Evolutionary conservation across 2,329 filamentous ascomycete genomes (phyloP).

Genomic region (Trichoderma sp.): DNA sequence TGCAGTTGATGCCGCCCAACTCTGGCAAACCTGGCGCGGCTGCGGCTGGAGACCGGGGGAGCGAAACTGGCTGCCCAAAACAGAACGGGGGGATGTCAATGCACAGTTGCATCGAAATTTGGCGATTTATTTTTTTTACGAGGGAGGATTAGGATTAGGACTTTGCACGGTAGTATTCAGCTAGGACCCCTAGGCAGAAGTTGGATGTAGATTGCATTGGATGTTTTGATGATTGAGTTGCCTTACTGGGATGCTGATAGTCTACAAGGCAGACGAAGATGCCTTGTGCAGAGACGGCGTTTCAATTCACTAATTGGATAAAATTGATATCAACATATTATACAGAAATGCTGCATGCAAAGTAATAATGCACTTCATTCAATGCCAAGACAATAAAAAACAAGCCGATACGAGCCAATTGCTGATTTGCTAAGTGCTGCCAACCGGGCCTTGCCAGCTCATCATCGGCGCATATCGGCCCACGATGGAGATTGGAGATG

Average conservation of each 20-base stretch:
- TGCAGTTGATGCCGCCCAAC: background rate
- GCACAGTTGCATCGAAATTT: background rate
- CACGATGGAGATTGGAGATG: background rate
- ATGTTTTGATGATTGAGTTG: background rate
- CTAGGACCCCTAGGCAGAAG: background rate
- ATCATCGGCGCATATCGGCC: background rate
- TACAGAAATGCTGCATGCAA: background rate
- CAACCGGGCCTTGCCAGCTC: background rate
- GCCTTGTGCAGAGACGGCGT: background rate
- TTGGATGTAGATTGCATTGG: background rate
- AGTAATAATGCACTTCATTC: background rate
- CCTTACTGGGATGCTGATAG: background rate
- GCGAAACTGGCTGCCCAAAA: background rate
- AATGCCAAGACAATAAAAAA: background rate
- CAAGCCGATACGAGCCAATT: background rate
- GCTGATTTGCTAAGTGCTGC: background rate
- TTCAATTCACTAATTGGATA: background rate
- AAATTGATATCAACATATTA: background rate
- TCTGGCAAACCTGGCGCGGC: background rate
- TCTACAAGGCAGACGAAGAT: background rate
- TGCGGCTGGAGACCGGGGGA: background rate
- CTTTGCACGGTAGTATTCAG: background rate
- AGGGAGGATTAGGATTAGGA: background rate
- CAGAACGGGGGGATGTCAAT: background rate
- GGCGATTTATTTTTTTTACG: background rate